Base-by-base conservation (phyloP, 2,329 filamentous ascomycete species). In the Pseudogymnoascus sp. region DNA sequence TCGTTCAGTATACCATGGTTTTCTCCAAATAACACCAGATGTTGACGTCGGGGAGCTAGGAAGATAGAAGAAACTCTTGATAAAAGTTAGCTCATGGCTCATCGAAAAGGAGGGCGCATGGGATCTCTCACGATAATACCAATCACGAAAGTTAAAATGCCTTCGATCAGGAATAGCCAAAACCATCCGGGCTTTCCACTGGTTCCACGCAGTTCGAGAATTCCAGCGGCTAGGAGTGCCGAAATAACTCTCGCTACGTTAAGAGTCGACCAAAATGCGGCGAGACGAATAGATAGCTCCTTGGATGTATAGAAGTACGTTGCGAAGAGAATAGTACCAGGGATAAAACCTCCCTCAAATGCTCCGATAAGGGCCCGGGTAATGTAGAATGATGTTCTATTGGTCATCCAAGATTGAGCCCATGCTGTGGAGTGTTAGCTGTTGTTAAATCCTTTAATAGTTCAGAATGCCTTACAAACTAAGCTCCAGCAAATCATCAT, bases 261-360 rank as follows among this genome's bases (percentile, higher is more conserved):
- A 25, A 81, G 73, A 2, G 78, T 79, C 0, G 78, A 78, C 89
- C 88, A 91, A 73, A 91, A 91, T 69, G 80, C 86, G 46, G 85
- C 84, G 8, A 91, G 77, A 0, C 89, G 82, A 34, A 83, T 80
- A 0, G 88, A 86, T 0, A 91, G 76, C 70, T 91, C 89, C 61
- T 79, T 80, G 1, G 83, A 84, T 3, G 82, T 90, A 76, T 90
- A 91, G 74, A 88, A 91, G 73, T 91, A 91, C 1, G 84, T 86
- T 1, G 89, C 78, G 72, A 89, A 90, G 1, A 88, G 77, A 60
- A 89, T 83, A 10, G 81, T 82, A 66, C 81, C 82, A 1, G 83
- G 83, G 61, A 85, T 84, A 67, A 84, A 85, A 2, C 83, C 83
- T 11, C 81, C 81, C 67, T 85, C 81, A 60, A 78, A 82, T 1